Evolutionary conservation across 106 monocot species (phyloP).

Genomic region (Dendrobium huoshanense): DNA sequence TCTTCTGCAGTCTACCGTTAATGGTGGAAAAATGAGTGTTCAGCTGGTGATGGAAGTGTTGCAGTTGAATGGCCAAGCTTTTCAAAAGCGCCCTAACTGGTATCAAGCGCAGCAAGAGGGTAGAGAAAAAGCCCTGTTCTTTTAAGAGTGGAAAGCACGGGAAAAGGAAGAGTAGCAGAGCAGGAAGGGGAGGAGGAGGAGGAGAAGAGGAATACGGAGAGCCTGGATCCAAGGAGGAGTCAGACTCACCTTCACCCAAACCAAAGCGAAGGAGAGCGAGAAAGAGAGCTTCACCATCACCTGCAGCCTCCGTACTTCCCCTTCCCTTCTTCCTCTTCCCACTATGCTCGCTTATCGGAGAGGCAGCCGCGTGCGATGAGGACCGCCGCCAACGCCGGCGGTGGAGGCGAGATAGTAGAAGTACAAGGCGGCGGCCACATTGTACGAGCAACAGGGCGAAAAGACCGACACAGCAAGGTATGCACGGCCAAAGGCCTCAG

Average conservation of each 20-base stretch:
- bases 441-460: conserved; percentile 49
- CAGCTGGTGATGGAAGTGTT: conserved; percentile 3
- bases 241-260: background rate
- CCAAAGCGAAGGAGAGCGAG: conserved; percentile 1
- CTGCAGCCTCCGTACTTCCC: conserved; percentile 9
- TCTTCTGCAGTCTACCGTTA: background rate
- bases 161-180: background rate
- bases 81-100: background rate
- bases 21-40: background rate
- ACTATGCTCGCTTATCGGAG: conserved; percentile 2
- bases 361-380: conserved; percentile 3
- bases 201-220: background rate
- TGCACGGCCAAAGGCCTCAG: conserved; percentile 59
- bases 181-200: background rate
- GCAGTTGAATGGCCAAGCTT: conserved; percentile 2
- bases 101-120: background rate
- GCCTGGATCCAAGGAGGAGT: conserved; percentile 37
- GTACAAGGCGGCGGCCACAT: conserved; percentile 43
- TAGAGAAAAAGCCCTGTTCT: background rate
- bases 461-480: conserved; percentile 70
- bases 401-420: background rate
- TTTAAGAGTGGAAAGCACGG: conserved; percentile 1
- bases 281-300: conserved; percentile 6
- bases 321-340: background rate
- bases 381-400: background rate